A percentile compares a stretch with the other conserved stretches of the same genome.
Conservation (phyloP, 257 asterid species). For the Solanum peruvianum region DNA sequence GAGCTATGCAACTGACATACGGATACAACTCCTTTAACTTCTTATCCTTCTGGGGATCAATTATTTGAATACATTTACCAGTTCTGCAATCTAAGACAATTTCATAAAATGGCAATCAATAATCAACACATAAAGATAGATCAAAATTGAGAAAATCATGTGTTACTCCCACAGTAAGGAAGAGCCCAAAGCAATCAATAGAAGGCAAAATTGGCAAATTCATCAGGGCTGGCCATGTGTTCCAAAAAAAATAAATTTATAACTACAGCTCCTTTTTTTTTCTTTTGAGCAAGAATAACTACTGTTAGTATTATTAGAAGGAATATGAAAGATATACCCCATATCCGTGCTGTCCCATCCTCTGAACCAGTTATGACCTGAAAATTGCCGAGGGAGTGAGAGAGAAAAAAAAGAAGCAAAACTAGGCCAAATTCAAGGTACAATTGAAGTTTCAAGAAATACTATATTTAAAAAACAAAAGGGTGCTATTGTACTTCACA, state of each 20-base stretch:
- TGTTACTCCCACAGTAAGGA: background rate
- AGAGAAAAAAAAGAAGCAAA: background rate
- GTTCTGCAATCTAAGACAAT: conserved; percentile 62
- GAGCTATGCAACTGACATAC: conserved; percentile 71
- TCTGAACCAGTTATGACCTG: conserved; percentile 98
- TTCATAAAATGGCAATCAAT: conserved; percentile 2
- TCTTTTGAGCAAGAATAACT: background rate
- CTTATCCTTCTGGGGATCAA: conserved; percentile 45
- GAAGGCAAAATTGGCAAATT: background rate
- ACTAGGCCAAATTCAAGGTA: background rate
- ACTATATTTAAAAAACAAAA: background rate
- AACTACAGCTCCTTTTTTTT: background rate
- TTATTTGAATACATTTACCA: conserved; percentile 73
- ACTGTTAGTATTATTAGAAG: background rate
- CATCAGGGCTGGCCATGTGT: background rate
- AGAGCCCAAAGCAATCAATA: background rate
- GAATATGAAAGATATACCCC: conserved; percentile 49
- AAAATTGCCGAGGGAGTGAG: conserved; percentile 1
- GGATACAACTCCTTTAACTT: conserved; percentile 27
- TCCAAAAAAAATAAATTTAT: background rate
- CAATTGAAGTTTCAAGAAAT: background rate
- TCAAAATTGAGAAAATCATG: background rate
- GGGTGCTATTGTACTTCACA: background rate
- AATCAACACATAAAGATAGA: background rate
- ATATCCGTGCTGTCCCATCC: conserved; percentile 87